Base-by-base conservation (phyloP, 2,329 filamentous ascomycete genomes). In the Stenocarpella maydis region DNA sequence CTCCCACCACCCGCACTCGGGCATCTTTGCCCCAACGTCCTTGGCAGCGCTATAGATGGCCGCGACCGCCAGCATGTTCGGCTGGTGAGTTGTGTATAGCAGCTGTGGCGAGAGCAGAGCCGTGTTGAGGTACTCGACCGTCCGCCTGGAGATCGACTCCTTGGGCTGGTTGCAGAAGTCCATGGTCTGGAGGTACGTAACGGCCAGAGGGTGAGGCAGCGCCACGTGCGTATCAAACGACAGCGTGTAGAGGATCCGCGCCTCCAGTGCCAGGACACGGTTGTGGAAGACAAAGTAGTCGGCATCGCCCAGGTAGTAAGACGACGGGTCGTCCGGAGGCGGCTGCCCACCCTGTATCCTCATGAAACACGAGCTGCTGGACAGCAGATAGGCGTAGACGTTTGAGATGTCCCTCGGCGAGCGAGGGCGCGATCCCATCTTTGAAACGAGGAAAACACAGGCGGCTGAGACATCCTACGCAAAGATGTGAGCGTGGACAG, bases 1-100 rank as follows among this genome's bases (percentile, higher is more conserved):
- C 80, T 98, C 95, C 96, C 96, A 99, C 96, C 96, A 99, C 72
- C 93, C 91, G 58, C 88, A 88, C 72, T 92, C 92, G 0, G 95
- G 94, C 81, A 98, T 86, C 78, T 93, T 94, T 15, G 92, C 88
- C 0, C 87, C 90, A 1, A 88, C 79, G 73, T 98, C 94, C 53
- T 91, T 87, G 0, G 94, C 92, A 0, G 95, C 93, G n/a, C 94
- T 88, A 78, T 98, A 99, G 39, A 98, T 92, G 1, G 95, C 93
- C 1, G 95, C 93, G 2, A 94, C 93, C 5, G 96, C 95, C 12
- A 99, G 84, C 28, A 91, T 88, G 71, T 92, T 88, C 1, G 96
- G 95, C 78, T 98, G 96, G 77, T 98, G 95, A 3, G 96, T 98
- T 34, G 97, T 83, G 78, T 97, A 98, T 17, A 98, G 83, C 77